These are phyloP conservation scores for Metschnikowia continentalis DNA, from an alignment of 805 yeast species.

Conservation along the genomic window DNA sequence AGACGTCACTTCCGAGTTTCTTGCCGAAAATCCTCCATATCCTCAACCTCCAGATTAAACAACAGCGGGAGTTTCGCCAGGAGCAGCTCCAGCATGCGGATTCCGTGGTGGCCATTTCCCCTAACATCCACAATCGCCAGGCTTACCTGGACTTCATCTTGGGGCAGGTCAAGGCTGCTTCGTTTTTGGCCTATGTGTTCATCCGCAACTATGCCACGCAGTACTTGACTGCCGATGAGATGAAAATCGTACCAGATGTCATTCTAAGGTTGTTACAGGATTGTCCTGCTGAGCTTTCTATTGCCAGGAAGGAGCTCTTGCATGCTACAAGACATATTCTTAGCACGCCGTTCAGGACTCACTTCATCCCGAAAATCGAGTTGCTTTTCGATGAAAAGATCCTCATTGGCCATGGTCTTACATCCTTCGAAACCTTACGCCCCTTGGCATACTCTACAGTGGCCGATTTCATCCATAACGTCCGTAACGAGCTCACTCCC, in stretches of 20 bases:
- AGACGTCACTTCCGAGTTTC: conserved; percentile 66
- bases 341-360: conserved; percentile 77
- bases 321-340: conserved; percentile 95
- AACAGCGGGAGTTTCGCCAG: conserved; percentile 48
- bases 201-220: conserved; percentile 78
- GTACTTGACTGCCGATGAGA: conserved; percentile 40
- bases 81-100: conserved; percentile 52
- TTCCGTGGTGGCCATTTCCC: conserved; percentile 66
- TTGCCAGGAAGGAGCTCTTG: conserved; percentile 85
- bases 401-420: conserved; percentile 86
- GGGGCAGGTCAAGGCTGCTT: conserved; percentile 94
- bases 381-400: conserved; percentile 81
- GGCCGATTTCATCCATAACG: conserved; percentile 93
- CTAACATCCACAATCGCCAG: conserved; percentile 67
- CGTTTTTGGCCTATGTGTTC: conserved; percentile 87
- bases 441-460: conserved; percentile 94
- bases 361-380: conserved; percentile 83
- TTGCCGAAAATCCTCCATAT: conserved; percentile 78
- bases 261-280: conserved; percentile 84
- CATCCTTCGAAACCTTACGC: conserved; percentile 82
- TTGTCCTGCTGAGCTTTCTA: conserved; percentile 89
- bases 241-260: conserved; percentile 74
- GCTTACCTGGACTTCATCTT: conserved; percentile 84
- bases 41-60: conserved; percentile 72
- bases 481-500: conserved; percentile 75